These are phyloP conservation scores for Punica granatum DNA, from an alignment of 345 rosid genomes.

Conservation along the genomic window DNA sequence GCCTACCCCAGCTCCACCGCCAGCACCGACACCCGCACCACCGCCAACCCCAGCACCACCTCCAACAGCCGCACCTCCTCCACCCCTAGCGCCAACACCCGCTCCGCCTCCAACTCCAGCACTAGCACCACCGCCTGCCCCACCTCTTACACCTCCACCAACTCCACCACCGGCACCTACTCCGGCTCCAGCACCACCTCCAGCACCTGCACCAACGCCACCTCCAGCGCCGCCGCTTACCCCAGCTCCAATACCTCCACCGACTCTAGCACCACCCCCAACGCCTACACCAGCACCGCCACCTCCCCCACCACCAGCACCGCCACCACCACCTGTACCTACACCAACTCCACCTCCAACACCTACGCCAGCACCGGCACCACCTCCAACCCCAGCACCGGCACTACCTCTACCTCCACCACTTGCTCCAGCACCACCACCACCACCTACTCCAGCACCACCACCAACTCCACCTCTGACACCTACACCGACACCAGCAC, in stretches of 20 bases:
- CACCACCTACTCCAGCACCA: not conserved
- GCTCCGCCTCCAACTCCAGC: conserved; percentile 6
- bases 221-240: conserved; percentile 7
- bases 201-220: conserved; percentile 11
- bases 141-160: conserved; percentile 7
- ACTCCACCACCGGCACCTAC: conserved; percentile 3
- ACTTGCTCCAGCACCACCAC: not conserved
- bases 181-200: conserved; percentile 9
- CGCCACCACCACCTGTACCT: not conserved
- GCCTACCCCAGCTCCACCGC: conserved; percentile 1
- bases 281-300: not conserved
- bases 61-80: conserved; percentile 8
- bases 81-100: conserved; percentile 11
- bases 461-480: not conserved
- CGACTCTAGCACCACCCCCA: not conserved
- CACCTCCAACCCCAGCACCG: not conserved
- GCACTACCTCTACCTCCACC: not conserved
- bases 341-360: not conserved
- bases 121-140: conserved; percentile 9
- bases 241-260: conserved; percentile 9
- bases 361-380: not conserved
- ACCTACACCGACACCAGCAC: not conserved
- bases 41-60: conserved; percentile 10
- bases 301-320: not conserved
- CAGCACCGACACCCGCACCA: conserved; percentile 7